Conservation (phyloP, 768 basidiomycete species). For the Agaricus blazei region DNA sequence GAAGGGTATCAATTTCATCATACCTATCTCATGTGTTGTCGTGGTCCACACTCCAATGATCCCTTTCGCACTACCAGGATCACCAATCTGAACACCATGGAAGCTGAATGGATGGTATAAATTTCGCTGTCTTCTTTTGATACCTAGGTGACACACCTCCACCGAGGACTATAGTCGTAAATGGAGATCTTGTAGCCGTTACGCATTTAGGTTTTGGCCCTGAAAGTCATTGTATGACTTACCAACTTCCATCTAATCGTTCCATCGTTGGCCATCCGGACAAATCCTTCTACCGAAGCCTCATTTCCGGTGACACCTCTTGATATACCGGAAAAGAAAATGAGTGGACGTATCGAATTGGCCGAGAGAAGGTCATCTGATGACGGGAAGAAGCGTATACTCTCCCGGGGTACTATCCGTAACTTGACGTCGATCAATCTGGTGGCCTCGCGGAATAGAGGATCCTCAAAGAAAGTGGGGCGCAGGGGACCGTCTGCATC, state of each 20-base stretch:
- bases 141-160: constrained; percentile 42
- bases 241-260: constrained; percentile 57
- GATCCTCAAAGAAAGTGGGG: constrained; percentile 48
- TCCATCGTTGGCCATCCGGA: constrained; percentile 41
- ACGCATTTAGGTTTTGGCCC: not conserved
- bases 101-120: constrained; percentile 35
- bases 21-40: constrained; percentile 51
- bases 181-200: constrained; percentile 40
- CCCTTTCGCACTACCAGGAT: constrained; percentile 59
- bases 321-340: constrained; percentile 45
- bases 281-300: constrained; percentile 43
- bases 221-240: constrained; percentile 18
- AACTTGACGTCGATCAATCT: constrained; percentile 57
- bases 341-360: constrained; percentile 30
- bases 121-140: not conserved
- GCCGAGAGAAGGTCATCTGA: constrained; percentile 10
- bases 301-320: constrained; percentile 38
- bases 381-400: constrained; percentile 24
- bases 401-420: constrained; percentile 31
- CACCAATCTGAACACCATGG: constrained; percentile 63
- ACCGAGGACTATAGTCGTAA: constrained; percentile 48
- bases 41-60: constrained; percentile 69
- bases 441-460: constrained; percentile 58
- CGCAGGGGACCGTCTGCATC: constrained; percentile 30
- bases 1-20: not conserved